Evolutionary conservation across 73 alveolate genomes (phyloP).

Genomic region (Paraurostyla sp.): DNA sequence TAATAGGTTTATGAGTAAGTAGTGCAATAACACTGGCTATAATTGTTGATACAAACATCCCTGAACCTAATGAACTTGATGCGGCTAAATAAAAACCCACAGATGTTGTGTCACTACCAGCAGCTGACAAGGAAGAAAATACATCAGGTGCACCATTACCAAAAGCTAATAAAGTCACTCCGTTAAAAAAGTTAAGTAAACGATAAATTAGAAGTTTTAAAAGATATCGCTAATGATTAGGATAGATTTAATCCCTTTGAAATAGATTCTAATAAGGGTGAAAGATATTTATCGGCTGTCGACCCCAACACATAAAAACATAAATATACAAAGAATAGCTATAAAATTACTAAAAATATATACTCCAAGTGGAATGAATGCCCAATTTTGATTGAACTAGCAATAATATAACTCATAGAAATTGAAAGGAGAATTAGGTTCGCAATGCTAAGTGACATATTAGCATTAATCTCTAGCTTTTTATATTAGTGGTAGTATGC

Average conservation of each 20-base stretch:
- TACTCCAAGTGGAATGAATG: slow-evolving; percentile 42
- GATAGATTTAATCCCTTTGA: slow-evolving; percentile 67
- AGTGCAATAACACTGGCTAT: slow-evolving; percentile 79
- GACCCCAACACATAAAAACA: slow-evolving; percentile 77
- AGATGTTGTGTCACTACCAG: slow-evolving; percentile 76
- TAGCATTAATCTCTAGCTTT: slow-evolving; percentile 1
- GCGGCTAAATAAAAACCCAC: slow-evolving; percentile 74
- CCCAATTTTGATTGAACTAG: not conserved
- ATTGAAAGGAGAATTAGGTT: not conserved
- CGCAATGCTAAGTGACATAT: not conserved
- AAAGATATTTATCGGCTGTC: slow-evolving; percentile 85
- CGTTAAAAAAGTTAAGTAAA: not conserved
- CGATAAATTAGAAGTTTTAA: not conserved
- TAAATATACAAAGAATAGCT: not conserved
- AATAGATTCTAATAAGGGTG: slow-evolving; percentile 80
- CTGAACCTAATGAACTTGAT: slow-evolving; percentile 71
- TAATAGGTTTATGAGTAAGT: slow-evolving; percentile 76
- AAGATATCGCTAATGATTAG: slow-evolving; percentile 74
- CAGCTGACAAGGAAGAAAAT: slow-evolving; percentile 94
- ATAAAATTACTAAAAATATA: not conserved
- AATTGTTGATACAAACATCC: slow-evolving; percentile 71
- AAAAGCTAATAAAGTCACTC: slow-evolving; percentile 96
- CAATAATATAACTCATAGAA: slow-evolving; percentile 14
- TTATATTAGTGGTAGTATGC: not conserved
- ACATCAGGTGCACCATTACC: slow-evolving; percentile 99